Evolutionary conservation across 2,329 filamentous ascomycete species (phyloP).

Genomic region (Dryadomyces sulphureus): DNA sequence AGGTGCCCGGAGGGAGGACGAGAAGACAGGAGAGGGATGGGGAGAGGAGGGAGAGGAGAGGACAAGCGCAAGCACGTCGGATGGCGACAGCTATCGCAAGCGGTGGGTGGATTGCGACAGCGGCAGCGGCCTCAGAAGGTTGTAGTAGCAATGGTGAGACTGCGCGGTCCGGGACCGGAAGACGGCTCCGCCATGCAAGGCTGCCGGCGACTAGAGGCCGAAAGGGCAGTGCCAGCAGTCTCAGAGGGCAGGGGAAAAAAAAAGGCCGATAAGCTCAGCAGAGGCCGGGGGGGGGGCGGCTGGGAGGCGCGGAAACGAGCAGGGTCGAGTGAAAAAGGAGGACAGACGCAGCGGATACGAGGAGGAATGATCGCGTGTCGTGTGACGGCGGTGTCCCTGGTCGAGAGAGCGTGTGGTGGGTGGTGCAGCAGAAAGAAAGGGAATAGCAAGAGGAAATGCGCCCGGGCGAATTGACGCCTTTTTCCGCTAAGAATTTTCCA

Average conservation of each 20-base stretch:
- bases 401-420: not conserved
- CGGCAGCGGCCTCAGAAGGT: not conserved
- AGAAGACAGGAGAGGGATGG: not conserved
- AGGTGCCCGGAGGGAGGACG: constrained; percentile 4
- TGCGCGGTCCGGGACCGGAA: constrained; percentile 1
- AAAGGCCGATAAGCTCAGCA: not conserved
- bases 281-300: no score
- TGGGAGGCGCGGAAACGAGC: not conserved
- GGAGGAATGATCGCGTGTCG: not conserved
- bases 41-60: not conserved
- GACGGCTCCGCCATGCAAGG: constrained; percentile 3
- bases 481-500: not conserved
- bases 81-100: not conserved
- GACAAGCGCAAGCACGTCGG: not conserved
- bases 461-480: not conserved
- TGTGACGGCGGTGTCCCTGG: not conserved
- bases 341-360: not conserved
- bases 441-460: not conserved
- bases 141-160: not conserved
- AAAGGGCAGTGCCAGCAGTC: not conserved
- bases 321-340: not conserved
- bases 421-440: not conserved
- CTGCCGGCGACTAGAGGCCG: not conserved
- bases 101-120: not conserved
- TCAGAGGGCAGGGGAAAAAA: not conserved